Percentiles rank a stretch among this genome's conserved stretches.
Evolutionary conservation across 768 basidiomycete genomes (phyloP).

Genomic region (Termitomyces sp.): DNA sequence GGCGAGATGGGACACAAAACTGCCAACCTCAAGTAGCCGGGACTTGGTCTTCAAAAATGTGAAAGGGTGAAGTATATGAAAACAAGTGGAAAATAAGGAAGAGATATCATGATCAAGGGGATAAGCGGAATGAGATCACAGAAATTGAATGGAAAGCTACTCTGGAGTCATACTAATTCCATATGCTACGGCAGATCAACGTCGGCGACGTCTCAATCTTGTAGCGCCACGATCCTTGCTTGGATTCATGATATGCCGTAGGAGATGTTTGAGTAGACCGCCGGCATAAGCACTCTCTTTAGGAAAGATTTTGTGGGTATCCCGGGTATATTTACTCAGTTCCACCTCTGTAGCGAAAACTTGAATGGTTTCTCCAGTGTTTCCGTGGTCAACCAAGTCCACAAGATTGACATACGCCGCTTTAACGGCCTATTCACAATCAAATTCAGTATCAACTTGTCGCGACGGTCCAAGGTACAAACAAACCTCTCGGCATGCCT

Average conservation of each 20-base stretch:
- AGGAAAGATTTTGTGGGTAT: conserved; percentile 28
- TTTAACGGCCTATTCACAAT: conserved; percentile 20
- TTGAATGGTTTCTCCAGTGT: conserved; percentile 3
- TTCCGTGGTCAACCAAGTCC: conserved; percentile 28
- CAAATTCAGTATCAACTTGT: not conserved
- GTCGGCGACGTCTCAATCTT: not conserved
- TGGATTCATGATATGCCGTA: conserved; percentile 26
- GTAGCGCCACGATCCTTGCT: not conserved
- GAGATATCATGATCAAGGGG: no score
- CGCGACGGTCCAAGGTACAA: not conserved
- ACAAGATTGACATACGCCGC: conserved; percentile 35
- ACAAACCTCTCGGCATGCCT: conserved; percentile 25
- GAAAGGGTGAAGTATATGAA: no score
- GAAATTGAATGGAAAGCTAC: not conserved
- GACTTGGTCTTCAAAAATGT: no score
- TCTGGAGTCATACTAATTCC: not conserved
- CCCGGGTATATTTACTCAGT: conserved; percentile 29
- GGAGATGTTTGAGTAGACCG: conserved; percentile 25
- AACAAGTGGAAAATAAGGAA: no score
- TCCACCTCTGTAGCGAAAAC: conserved; percentile 22
- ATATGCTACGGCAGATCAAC: not conserved
- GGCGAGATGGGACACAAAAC: no score
- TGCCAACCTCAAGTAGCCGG: no score
- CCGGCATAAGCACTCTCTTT: conserved; percentile 25
- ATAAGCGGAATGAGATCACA: not conserved